Evolutionary conservation across 2,329 filamentous ascomycete genomes (phyloP).

Genomic region (Colletotrichum siamense): DNA sequence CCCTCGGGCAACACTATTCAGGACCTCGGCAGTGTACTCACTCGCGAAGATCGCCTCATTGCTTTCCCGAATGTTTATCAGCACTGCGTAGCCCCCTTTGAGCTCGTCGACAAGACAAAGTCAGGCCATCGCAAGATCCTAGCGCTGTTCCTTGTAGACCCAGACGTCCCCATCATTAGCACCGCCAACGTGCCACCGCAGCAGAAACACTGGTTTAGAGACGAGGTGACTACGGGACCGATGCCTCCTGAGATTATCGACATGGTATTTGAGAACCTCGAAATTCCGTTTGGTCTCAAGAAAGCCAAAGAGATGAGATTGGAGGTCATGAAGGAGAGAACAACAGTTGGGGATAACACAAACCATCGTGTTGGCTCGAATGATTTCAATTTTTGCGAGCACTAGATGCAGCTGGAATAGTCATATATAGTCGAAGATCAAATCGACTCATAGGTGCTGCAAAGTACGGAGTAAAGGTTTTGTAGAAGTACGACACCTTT

Average conservation of each 20-base stretch:
- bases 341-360: neutral
- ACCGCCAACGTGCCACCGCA: slow-evolving; percentile 52
- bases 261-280: slow-evolving; percentile 26
- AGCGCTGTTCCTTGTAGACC: slow-evolving; percentile 67
- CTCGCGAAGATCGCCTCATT: slow-evolving; percentile 52
- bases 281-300: slow-evolving; percentile 24
- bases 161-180: slow-evolving; percentile 47
- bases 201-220: slow-evolving; percentile 44
- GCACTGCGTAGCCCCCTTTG: slow-evolving; percentile 57
- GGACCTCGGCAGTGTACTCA: slow-evolving; percentile 52
- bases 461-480: neutral
- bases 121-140: slow-evolving; percentile 66
- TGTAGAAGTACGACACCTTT: neutral
- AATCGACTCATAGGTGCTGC: neutral
- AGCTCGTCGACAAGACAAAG: slow-evolving; percentile 53
- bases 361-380: neutral
- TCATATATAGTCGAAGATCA: neutral
- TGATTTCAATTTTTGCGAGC: slow-evolving; percentile 30
- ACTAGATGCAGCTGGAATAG: slow-evolving; percentile 2
- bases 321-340: slow-evolving; percentile 33
- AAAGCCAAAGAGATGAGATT: slow-evolving; percentile 28
- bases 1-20: slow-evolving; percentile 33
- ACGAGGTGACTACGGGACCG: neutral
- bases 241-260: slow-evolving; percentile 27
- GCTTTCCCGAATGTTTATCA: slow-evolving; percentile 62